These are phyloP conservation scores for Trametes coccinea DNA, from an alignment of 768 basidiomycete species.

Conservation along the genomic window DNA sequence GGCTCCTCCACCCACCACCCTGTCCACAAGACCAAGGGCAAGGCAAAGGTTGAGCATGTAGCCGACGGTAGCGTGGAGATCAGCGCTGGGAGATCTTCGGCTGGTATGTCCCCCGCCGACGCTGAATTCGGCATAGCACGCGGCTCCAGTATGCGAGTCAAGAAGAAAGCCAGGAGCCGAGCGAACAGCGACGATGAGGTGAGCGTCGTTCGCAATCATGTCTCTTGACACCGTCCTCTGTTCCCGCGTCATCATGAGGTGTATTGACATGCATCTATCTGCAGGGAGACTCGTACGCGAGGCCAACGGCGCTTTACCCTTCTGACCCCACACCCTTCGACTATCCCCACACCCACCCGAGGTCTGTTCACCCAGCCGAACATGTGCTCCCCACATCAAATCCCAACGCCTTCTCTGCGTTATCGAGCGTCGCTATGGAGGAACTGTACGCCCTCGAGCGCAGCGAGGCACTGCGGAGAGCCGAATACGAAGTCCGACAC, in stretches of 20 bases:
- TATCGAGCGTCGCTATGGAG: conserved; percentile 80
- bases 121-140: conserved; percentile 16
- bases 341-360: conserved; percentile 20
- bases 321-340: conserved; percentile 30
- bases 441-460: conserved; percentile 89
- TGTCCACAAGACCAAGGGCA: conserved; percentile 27
- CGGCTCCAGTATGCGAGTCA: conserved; percentile 38
- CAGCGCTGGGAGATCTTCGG: conserved; percentile 21
- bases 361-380: conserved; percentile 11
- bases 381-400: conserved; percentile 28
- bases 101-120: conserved; percentile 9
- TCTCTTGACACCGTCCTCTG: not conserved
- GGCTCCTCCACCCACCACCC: conserved; percentile 11
- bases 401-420: conserved; percentile 59
- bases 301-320: conserved; percentile 36
- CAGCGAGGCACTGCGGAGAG: conserved; percentile 77
- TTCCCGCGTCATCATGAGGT: conserved; percentile 22
- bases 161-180: conserved; percentile 78
- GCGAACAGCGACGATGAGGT: conserved; percentile 87
- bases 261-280: conserved; percentile 18
- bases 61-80: conserved; percentile 24
- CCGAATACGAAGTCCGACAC: conserved; percentile 79
- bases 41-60: conserved; percentile 33
- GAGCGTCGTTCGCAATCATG: conserved; percentile 31
- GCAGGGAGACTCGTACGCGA: conserved; percentile 40